Conservation (phyloP, 2,329 filamentous ascomycete genomes). For the Aspergillus pseudonomiae region DNA sequence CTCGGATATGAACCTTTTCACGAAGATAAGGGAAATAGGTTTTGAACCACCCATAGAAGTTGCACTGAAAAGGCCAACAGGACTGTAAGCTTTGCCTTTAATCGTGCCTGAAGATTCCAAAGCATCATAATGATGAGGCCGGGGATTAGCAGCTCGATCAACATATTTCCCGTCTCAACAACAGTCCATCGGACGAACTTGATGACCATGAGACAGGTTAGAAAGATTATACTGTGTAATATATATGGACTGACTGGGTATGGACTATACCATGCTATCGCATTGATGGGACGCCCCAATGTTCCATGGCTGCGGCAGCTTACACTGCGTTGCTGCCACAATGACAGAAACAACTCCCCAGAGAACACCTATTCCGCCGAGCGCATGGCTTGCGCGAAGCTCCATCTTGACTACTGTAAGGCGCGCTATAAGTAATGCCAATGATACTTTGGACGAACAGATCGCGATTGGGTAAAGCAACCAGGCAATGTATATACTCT, state of each 20-base stretch:
- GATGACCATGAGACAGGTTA: background rate
- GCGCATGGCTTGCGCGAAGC: background rate
- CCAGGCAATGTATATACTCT: constrained; percentile 5
- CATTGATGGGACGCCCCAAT: background rate
- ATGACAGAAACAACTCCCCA: background rate
- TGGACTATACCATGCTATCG: background rate
- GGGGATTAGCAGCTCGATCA: background rate
- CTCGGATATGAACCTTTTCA: too few relatives aligned
- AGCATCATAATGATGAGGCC: background rate
- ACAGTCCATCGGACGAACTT: background rate
- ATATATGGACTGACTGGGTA: too few relatives aligned
- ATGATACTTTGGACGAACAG: constrained; percentile 1
- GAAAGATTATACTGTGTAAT: background rate
- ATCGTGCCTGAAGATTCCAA: background rate
- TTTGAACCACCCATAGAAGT: background rate
- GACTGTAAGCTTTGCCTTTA: background rate
- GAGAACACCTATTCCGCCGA: background rate
- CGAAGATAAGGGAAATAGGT: too few relatives aligned
- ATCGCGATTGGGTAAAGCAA: background rate
- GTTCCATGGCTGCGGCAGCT: background rate
- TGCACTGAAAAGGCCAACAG: constrained; percentile 1
- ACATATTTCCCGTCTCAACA: background rate
- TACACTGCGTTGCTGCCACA: background rate
- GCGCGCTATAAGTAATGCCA: background rate
- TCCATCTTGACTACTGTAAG: background rate